Evolutionary conservation across 2,329 filamentous ascomycete genomes (phyloP), one percentile per base, ranked within the genome.

Genomic region (Cryphonectria nitschkei): DNA sequence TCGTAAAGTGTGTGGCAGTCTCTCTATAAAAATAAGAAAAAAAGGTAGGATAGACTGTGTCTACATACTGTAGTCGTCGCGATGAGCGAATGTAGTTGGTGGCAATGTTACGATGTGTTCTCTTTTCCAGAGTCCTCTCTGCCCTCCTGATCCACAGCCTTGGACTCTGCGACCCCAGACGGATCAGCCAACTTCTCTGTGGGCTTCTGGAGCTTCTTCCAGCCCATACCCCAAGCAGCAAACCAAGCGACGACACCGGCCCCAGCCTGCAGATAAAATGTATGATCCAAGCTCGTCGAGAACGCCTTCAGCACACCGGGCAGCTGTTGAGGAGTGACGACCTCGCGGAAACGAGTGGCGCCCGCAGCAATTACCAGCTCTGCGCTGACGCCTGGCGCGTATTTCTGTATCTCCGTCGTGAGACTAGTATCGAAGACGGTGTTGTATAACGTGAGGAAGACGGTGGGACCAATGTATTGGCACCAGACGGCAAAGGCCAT

Each of bases 221-320:
- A 65, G 43, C n/a, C 63, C 63, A 65, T 65, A 8, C 63, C 63
- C 63, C 63, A 65, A n/a, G 63, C 63, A 65, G 63, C 63, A 52
- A 19, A 65, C 63, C 63, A 65, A 34, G 63, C 63, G 41, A 65
- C 41, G 16, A 65, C 63, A 29, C 63, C 63, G 9, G 63, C 63
- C 0, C 37, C 63, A 9, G 63, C 63, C 37, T 43, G 39, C 43
- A 76, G 74, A 50, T 78, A 76, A 61, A 80, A 79, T 1, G 76
- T 77, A 7, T 74, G 71, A 34, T 74, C 72, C 2, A 82, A 75
- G 7, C 79, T 79, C n/a, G 78, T 78, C 0, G 79, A 76, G 72
- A 86, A 86, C 1, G 83, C 81, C 19, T 74, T 60, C 5, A 85
- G 69, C 2, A 84, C 82, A 11, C 77, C 78, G 0, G 74, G 71